A percentile compares a stretch with the other conserved stretches of the same genome.
Conservation (phyloP, 768 basidiomycete species). For the Leccinum truebloodii region DNA sequence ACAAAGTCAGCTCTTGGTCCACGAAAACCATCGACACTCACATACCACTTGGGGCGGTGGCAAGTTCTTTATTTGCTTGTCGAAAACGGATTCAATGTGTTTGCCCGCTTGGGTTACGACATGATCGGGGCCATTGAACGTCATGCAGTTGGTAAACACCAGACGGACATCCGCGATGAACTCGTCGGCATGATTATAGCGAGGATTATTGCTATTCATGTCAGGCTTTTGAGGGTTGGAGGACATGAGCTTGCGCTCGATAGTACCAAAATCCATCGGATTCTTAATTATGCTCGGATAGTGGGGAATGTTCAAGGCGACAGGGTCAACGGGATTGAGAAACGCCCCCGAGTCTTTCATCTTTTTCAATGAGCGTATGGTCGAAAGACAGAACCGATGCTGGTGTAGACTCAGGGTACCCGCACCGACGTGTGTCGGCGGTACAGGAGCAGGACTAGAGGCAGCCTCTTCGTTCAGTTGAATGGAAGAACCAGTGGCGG, state of each 20-base stretch:
- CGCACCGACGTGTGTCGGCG: slow-evolving; percentile 8
- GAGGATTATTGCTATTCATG: slow-evolving; percentile 65
- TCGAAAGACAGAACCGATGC: slow-evolving; percentile 75
- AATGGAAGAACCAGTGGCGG: slow-evolving; percentile 47
- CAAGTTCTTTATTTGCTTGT: slow-evolving; percentile 84
- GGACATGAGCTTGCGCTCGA: slow-evolving; percentile 82
- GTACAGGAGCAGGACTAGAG: slow-evolving; percentile 18
- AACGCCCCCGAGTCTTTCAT: slow-evolving; percentile 83
- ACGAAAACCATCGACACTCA: slow-evolving; percentile 24
- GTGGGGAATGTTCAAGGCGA: slow-evolving; percentile 83
- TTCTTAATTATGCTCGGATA: slow-evolving; percentile 83
- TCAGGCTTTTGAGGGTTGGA: slow-evolving; percentile 83
- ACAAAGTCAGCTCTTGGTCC: slow-evolving; percentile 15
- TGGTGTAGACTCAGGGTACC: slow-evolving; percentile 65
- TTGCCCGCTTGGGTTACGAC: slow-evolving; percentile 76
- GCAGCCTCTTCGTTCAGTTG: slow-evolving; percentile 31
- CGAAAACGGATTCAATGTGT: slow-evolving; percentile 80
- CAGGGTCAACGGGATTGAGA: slow-evolving; percentile 82
- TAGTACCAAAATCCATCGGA: slow-evolving; percentile 93
- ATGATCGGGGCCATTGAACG: slow-evolving; percentile 95
- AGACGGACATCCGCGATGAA: slow-evolving; percentile 84
- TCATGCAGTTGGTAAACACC: slow-evolving; percentile 84
- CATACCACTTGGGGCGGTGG: slow-evolving; percentile 77
- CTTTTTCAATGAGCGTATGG: slow-evolving; percentile 83
- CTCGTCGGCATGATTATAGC: slow-evolving; percentile 75